Base-by-base conservation (phyloP, 345 rosid species). In the Eucalyptus pauciflora region DNA sequence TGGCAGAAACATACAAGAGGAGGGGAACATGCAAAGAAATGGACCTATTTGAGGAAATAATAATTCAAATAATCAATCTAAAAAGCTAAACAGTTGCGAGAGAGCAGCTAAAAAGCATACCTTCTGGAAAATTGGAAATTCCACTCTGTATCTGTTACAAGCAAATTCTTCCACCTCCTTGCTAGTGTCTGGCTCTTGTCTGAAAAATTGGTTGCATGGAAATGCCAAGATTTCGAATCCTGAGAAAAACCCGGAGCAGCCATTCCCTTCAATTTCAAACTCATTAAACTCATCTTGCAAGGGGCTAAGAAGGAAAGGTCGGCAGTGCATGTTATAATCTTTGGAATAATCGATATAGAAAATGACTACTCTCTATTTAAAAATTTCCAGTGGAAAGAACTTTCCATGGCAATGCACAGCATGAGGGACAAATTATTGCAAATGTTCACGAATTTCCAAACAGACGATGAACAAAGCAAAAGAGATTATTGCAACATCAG, bases 121-220 rank as follows among this genome's bases (percentile, higher is more conserved):
- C 97, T 96, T 96, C 37, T 94, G 95, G 93, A 97, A 96, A 88
- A 97, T 91, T 31, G 98, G 99, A 90, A 96, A 97, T 89, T 95
- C 98, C 25, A 98, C 98, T 92, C 96, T 92, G 92, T 89, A 97
- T 90, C 95, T 93, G 2, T 97, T 92, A 91, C 99, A 97, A 24
- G 97, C 99, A 93, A 97, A 97, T 89, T 95, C 89, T 52, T 94
- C 88, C 71, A 93, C 97, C 81, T 94, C 97, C 95, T 94, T 90
- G 87, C 97, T 97, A 10, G 97, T 85, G 71, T 94, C 96, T 29
- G 99, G 99, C 94, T 96, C 98, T 92, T 97, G 99, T 87, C 89
- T 88, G 89, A 97, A 88, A 91, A 97, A 97, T 91, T 97, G 99
- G 90, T 97, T 97, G 93, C 99, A 97, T 4, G 99, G 99, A 90